Percentiles rank a stretch among this genome's conserved stretches.
phyloP scores from a whole-genome alignment of 1,284 basidiomycete species.

The Bjerkandera adusta region DNA sequence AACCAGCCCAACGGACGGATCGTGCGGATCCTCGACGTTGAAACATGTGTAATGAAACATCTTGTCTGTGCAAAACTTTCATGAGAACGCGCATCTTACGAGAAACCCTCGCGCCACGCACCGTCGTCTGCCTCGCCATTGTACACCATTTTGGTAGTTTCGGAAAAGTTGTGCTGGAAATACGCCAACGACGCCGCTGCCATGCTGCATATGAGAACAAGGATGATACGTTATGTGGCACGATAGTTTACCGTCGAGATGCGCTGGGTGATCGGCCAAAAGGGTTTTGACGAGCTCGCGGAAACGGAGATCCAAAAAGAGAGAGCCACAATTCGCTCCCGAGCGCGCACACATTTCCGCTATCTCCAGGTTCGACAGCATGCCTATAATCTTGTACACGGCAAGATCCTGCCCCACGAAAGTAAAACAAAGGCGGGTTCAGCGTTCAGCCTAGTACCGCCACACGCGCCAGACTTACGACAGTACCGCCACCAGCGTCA shows the following conservation, averaged over 20 bases:
- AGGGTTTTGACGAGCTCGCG: slow-evolving; percentile 70
- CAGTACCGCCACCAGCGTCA: slow-evolving; percentile 82
- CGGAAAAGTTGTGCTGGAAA: slow-evolving; percentile 83
- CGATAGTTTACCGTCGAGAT: slow-evolving; percentile 51
- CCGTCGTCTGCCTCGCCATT: slow-evolving; percentile 71
- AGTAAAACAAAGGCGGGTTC: slow-evolving; percentile 2
- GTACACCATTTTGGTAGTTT: slow-evolving; percentile 81
- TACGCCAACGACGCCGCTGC: slow-evolving; percentile 66
- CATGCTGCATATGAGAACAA: not conserved
- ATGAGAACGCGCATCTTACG: not conserved
- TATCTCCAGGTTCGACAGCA: slow-evolving; percentile 73
- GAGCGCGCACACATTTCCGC: slow-evolving; percentile 82
- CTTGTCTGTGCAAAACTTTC: slow-evolving; percentile 45
- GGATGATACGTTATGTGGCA: too few relatives aligned
- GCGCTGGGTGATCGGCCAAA: slow-evolving; percentile 72
- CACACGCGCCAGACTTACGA: slow-evolving; percentile 39
- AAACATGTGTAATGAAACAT: slow-evolving; percentile 84
- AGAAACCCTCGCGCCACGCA: slow-evolving; percentile 30
- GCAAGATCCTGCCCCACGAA: slow-evolving; percentile 50
- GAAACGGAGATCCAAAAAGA: slow-evolving; percentile 82
- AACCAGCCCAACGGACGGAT: slow-evolving; percentile 68
- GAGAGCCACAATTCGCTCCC: slow-evolving; percentile 78
- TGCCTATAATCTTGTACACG: slow-evolving; percentile 78
- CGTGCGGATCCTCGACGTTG: slow-evolving; percentile 74
- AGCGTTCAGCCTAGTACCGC: not conserved